Percentiles rank a stretch among this genome's conserved stretches.
phyloP scores from a whole-genome alignment of 768 basidiomycete species.

The Mycena chlorophos region DNA sequence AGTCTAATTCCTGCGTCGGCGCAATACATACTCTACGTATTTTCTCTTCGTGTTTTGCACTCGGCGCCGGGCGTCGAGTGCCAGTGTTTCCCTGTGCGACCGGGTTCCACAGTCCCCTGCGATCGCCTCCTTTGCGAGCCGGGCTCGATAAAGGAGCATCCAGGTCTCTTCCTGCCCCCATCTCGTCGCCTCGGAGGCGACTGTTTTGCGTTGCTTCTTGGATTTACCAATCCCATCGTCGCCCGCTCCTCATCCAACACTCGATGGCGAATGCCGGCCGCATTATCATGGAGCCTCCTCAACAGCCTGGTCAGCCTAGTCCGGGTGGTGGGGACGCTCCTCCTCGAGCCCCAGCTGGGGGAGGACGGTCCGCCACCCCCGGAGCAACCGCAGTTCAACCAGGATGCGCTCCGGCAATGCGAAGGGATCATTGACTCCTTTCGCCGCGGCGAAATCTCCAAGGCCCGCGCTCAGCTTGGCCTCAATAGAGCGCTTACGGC shows the following conservation, averaged over 20 bases:
- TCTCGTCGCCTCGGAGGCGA: neutral
- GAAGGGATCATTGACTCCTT: conserved; percentile 1
- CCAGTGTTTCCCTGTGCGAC: neutral
- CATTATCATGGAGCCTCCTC: neutral
- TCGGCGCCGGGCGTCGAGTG: neutral
- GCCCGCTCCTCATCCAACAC: neutral
- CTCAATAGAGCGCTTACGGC: neutral
- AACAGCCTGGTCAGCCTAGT: no score
- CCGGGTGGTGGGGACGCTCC: no score
- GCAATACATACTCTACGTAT: neutral
- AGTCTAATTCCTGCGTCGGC: no score
- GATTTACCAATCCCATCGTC: neutral
- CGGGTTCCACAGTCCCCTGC: neutral
- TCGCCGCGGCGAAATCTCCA: neutral
- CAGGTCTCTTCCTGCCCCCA: neutral
- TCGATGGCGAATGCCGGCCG: neutral
- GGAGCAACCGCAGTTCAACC: neutral
- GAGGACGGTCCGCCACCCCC: neutral
- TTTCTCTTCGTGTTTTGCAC: neutral
- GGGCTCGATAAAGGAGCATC: neutral
- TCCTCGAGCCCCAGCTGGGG: neutral
- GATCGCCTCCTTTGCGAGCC: neutral
- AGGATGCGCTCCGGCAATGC: neutral
- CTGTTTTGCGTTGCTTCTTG: neutral
- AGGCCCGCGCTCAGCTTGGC: neutral